Conservation (phyloP, 169 alveolate species). For the Plasmodium gonderi region DNA sequence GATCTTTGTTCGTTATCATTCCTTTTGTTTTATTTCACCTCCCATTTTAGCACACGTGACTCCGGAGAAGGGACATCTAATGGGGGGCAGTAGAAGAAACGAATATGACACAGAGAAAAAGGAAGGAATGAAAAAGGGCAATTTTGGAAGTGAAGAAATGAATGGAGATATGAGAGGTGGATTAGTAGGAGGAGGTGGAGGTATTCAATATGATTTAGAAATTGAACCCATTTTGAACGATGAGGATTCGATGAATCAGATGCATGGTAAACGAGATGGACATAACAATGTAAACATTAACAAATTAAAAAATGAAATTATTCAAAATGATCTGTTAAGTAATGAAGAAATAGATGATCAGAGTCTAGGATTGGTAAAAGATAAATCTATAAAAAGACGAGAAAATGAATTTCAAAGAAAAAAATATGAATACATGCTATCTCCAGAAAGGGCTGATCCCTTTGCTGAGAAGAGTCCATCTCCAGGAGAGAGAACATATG, state of each 20-base stretch:
- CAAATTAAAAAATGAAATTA: slow-evolving; percentile 13
- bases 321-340: slow-evolving; percentile 15
- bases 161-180: not conserved
- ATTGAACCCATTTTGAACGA: slow-evolving; percentile 21
- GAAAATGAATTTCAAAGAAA: slow-evolving; percentile 81
- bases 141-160: not conserved
- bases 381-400: slow-evolving; percentile 76
- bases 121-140: not conserved
- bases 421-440: slow-evolving; percentile 78
- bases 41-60: not conserved
- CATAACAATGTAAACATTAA: slow-evolving; percentile 2
- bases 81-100: not conserved
- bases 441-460: slow-evolving; percentile 90
- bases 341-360: slow-evolving; percentile 20
- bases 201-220: slow-evolving; percentile 7
- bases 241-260: not conserved
- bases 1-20: no score
- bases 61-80: not conserved
- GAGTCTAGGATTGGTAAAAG: slow-evolving; percentile 55
- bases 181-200: not conserved
- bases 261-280: not conserved
- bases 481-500: slow-evolving; percentile 81
- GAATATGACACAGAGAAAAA: not conserved
- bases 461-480: slow-evolving; percentile 81
- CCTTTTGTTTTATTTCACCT: no score